Evolutionary conservation across 805 yeast genomes (phyloP), one percentile per base, ranked within the genome.

Genomic region (Candida nanaspora): DNA sequence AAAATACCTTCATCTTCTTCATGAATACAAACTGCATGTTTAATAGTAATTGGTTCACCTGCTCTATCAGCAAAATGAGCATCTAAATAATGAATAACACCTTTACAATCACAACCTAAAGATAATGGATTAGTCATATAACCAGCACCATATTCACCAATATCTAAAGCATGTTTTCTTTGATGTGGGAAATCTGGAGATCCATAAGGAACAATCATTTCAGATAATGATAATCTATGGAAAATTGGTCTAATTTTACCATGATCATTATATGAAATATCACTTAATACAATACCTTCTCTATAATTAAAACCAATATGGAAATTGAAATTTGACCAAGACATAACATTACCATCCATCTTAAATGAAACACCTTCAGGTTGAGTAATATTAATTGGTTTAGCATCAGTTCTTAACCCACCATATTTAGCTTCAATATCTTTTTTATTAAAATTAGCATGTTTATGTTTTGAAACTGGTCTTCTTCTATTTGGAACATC

Each of bases 71-170:
- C 70, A 56, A 82, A 80, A 61, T 77, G 80, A n/a, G 86, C 89
- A 62, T 84, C 89, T 62, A 84, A 58, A 65, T 84, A 84, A 61
- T 85, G 89, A 52, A 84, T 84, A 35, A 78, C 86, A 58, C 93
- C 93, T 61, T 84, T 83, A 68, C 93, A 84, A 62, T 84, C 93
- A 60, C 93, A 84, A 33, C 91, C 91, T 41, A 83, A 71, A 18
- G 82, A 66, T 48, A 84, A 70, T 27, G 89, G 85, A 64, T 84
- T 84, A 40, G 93, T 80, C 80, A 84, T 78, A 68, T 78, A 77
- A 56, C 93, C 93, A 46, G 88, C 91, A 66, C 93, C 93, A 59
- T 83, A 83, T 62, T 84, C 93, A 60, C 93, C 93, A 50, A 84
- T 78, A 64, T 84, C 93, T 63, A 84, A 76, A 34, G 93, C 93